phyloP scores from a whole-genome alignment of 2,329 filamentous ascomycete genomes.

The Corinectria fuckeliana region DNA sequence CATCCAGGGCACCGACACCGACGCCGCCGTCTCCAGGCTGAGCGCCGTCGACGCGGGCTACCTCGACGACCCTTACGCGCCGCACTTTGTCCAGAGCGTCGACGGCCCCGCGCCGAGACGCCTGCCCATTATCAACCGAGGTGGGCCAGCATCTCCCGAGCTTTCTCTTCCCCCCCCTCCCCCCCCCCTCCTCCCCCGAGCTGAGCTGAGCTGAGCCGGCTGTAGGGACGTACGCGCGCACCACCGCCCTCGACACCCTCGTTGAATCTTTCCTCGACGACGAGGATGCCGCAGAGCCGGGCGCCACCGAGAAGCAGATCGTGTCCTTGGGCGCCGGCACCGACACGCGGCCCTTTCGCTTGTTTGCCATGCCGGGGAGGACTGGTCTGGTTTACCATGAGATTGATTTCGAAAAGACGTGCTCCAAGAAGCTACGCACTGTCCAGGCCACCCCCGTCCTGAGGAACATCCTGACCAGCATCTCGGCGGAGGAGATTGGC shows the following conservation, averaged over 20 bases:
- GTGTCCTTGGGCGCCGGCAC: conserved; percentile 93
- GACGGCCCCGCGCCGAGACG: conserved; percentile 63
- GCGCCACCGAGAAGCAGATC: conserved; percentile 68
- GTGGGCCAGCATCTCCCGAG: conserved; percentile 53
- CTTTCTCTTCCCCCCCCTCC: no score
- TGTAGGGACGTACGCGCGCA: conserved; percentile 92
- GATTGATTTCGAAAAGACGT: conserved; percentile 83
- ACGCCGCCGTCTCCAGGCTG: conserved; percentile 86
- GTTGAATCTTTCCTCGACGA: conserved; percentile 72
- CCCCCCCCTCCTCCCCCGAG: no score
- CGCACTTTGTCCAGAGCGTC: conserved; percentile 65
- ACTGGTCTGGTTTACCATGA: conserved; percentile 79
- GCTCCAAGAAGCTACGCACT: conserved; percentile 67
- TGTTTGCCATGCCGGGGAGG: conserved; percentile 58
- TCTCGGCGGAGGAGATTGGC: conserved; percentile 38
- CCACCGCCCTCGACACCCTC: conserved; percentile 79
- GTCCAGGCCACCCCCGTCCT: conserved; percentile 55
- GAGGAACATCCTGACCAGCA: conserved; percentile 46
- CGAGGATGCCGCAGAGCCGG: conserved; percentile 34
- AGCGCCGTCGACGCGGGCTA: conserved; percentile 90
- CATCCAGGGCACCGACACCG: conserved; percentile 88
- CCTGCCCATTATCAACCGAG: conserved; percentile 93
- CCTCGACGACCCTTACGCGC: conserved; percentile 80
- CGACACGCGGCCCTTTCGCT: conserved; percentile 85
- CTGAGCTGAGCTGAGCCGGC: conserved; percentile 23